A percentile compares a stretch with the other conserved stretches of the same genome.
Conservation (phyloP, 257 asterid species). For the Capsicum pubescens region DNA sequence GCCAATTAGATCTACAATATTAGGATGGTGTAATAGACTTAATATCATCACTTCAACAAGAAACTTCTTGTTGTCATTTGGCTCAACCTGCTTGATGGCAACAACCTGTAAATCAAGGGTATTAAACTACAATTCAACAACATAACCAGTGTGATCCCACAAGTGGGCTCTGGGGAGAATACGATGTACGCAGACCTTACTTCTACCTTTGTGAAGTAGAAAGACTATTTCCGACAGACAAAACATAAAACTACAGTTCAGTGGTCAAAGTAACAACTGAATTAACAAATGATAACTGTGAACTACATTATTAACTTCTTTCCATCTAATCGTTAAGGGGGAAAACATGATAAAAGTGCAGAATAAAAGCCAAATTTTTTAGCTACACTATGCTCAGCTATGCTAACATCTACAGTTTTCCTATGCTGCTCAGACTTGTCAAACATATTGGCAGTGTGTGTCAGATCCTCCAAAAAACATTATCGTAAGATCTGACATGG, state of each 20-base stretch:
- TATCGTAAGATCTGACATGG: too few relatives aligned
- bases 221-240: too few relatives aligned
- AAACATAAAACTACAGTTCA: not conserved
- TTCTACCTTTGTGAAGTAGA: too few relatives aligned
- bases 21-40: slow-evolving; percentile 76
- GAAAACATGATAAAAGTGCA: not conserved
- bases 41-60: slow-evolving; percentile 89
- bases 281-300: not conserved
- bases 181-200: too few relatives aligned
- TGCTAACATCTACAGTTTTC: not conserved
- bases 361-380: too few relatives aligned
- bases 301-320: not conserved
- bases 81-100: slow-evolving; percentile 88
- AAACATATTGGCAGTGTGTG: too few relatives aligned
- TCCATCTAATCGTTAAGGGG: not conserved
- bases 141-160: too few relatives aligned
- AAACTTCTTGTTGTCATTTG: slow-evolving; percentile 80
- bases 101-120: slow-evolving; percentile 52
- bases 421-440: too few relatives aligned
- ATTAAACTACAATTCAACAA: not conserved
- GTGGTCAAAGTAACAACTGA: not conserved
- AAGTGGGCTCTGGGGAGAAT: too few relatives aligned
- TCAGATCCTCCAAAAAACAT: too few relatives aligned
- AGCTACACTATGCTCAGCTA: not conserved
- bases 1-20: slow-evolving; percentile 82